Percentiles rank a stretch among this genome's conserved stretches.
phyloP scores from a whole-genome alignment of 495 filamentous ascomycete genomes.

The Penicillium paxilli region DNA sequence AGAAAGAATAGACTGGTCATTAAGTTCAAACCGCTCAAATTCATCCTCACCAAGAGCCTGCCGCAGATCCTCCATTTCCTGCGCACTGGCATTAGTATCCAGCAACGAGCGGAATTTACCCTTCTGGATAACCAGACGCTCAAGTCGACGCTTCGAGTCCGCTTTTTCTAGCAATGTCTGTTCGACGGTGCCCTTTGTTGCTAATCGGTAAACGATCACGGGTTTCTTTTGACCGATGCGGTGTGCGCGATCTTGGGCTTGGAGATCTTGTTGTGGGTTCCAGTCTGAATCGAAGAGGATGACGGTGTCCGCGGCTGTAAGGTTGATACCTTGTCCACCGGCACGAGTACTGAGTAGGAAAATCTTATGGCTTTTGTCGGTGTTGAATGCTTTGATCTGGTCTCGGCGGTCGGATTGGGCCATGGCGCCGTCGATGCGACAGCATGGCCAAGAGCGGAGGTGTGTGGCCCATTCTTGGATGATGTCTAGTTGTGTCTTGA shows the following conservation, averaged over 20 bases:
- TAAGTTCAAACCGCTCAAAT: conserved; percentile 59
- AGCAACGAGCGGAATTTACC: conserved; percentile 66
- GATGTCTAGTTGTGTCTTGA: conserved; percentile 90
- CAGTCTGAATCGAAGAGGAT: conserved; percentile 83
- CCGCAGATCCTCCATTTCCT: conserved; percentile 47
- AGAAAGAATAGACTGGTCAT: conserved; percentile 62
- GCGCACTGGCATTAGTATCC: conserved; percentile 28
- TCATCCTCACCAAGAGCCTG: conserved; percentile 51
- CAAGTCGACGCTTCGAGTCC: conserved; percentile 89
- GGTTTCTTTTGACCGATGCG: conserved; percentile 91
- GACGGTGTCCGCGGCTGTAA: conserved; percentile 70
- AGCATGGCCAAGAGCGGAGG: conserved; percentile 73
- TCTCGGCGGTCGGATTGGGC: conserved; percentile 74
- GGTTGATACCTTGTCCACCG: conserved; percentile 93
- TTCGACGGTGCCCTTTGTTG: conserved; percentile 91
- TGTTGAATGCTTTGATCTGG: conserved; percentile 88
- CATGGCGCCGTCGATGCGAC: conserved; percentile 91
- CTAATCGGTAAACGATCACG: conserved; percentile 92
- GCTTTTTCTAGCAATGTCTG: conserved; percentile 84
- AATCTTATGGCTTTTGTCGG: conserved; percentile 63
- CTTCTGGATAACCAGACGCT: conserved; percentile 94
- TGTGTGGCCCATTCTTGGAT: conserved; percentile 78
- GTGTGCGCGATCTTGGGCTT: conserved; percentile 93
- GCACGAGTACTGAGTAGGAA: conserved; percentile 90
- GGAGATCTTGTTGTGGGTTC: conserved; percentile 97